A percentile compares a stretch with the other conserved stretches of the same genome.
Conservation (phyloP, 345 rosid species). For the Rhodamnia rubescens region DNA sequence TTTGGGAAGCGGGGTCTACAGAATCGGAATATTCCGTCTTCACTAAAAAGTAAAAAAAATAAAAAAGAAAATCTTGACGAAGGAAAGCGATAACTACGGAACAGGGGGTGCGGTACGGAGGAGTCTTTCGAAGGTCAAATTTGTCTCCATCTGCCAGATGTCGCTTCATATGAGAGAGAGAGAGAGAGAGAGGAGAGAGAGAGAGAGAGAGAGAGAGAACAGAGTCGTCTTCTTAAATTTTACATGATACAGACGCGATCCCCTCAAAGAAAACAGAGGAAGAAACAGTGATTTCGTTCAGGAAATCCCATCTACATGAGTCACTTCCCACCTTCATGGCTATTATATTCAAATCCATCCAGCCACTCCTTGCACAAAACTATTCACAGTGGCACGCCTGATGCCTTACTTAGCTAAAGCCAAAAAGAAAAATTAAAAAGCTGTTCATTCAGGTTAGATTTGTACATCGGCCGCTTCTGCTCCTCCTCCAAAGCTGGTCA, state of each 20-base stretch:
- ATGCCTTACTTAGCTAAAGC: not conserved
- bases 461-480: not conserved
- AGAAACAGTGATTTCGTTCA: not conserved
- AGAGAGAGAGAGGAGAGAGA: not conserved
- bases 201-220: not conserved
- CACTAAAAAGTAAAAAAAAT: too few relatives aligned
- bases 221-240: not conserved
- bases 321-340: not conserved
- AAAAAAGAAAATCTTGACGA: not conserved
- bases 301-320: not conserved
- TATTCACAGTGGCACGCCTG: not conserved
- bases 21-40: too few relatives aligned
- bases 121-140: not conserved
- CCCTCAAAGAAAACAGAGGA: not conserved
- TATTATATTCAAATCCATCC: not conserved
- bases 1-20: too few relatives aligned
- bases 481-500: constrained; percentile 3
- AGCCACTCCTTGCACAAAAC: not conserved
- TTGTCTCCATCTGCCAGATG: not conserved
- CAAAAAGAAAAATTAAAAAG: not conserved
- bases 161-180: not conserved
- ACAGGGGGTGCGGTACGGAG: not conserved
- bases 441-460: not conserved
- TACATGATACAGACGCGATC: not conserved
- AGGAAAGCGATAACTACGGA: not conserved